A percentile compares a stretch with the other conserved stretches of the same genome.
phyloP scores from a whole-genome alignment of 225 moss, liverwort and hornwort genomes.

The Pseudoscleropodium purum region DNA sequence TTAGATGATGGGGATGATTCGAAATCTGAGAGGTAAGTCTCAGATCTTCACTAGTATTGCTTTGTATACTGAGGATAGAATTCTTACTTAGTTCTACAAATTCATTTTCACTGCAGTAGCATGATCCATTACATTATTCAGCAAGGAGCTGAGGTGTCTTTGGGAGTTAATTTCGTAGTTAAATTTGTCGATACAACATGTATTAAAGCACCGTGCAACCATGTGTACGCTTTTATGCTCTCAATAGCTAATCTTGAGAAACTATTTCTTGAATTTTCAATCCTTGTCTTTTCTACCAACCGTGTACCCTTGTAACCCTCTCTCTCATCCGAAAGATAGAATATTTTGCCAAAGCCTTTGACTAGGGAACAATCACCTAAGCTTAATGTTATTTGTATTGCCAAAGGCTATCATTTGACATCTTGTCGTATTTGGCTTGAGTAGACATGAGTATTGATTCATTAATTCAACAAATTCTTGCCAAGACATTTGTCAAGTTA shows the following conservation, averaged over 20 bases:
- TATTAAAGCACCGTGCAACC: neutral
- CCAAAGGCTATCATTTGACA: neutral
- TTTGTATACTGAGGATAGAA: neutral
- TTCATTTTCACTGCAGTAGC: neutral
- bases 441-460: neutral
- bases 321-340: neutral
- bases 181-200: neutral
- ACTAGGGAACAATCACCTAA: neutral
- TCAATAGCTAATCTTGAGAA: neutral
- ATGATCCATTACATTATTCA: neutral
- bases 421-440: neutral
- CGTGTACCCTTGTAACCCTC: neutral
- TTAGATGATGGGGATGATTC: conserved; percentile 21
- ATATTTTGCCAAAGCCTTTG: neutral
- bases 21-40: conserved; percentile 1
- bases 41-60: too few species aligned
- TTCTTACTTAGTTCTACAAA: neutral
- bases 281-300: neutral
- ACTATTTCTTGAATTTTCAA: neutral
- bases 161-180: neutral
- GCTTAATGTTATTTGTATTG: neutral
- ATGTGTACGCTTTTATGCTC: too few species aligned
- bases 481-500: neutral
- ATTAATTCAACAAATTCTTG: neutral
- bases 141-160: neutral